Evolutionary conservation across 192 early-diverging fungal genomes (phyloP).

Genomic region (Coemansia sp.): DNA sequence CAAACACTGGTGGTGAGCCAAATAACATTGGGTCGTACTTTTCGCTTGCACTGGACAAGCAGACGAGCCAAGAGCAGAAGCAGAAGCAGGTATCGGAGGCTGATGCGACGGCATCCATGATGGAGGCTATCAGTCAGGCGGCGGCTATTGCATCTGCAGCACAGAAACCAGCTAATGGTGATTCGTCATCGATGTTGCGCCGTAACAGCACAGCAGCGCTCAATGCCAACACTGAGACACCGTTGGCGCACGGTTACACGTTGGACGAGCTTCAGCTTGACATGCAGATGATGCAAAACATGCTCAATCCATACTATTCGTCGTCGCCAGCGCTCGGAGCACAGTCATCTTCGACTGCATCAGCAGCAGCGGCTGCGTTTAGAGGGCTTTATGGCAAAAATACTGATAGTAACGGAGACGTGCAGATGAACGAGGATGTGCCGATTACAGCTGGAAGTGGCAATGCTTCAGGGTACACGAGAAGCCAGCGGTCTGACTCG

Average conservation of each 20-base stretch:
- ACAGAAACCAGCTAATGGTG: neutral
- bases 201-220: neutral
- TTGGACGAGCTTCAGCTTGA: conserved; percentile 14
- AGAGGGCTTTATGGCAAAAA: neutral
- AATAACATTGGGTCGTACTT: conserved; percentile 38
- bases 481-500: conserved; percentile 38
- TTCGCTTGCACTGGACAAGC: conserved; percentile 15
- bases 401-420: conserved; percentile 10
- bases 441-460: too few species aligned
- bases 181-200: neutral
- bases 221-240: neutral
- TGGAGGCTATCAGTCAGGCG: conserved; percentile 22
- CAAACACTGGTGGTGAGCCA: conserved; percentile 38
- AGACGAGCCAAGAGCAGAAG: neutral
- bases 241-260: neutral
- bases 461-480: conserved; percentile 2
- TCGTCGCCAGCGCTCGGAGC: neutral
- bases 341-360: too few species aligned
- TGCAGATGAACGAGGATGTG: conserved; percentile 18
- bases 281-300: conserved; percentile 44
- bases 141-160: neutral
- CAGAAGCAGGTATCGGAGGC: conserved; percentile 8
- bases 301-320: conserved; percentile 33
- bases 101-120: conserved; percentile 11
- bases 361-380: neutral